Evolutionary conservation across 345 rosid genomes (phyloP).

Genomic region (Salix koriyanagi): DNA sequence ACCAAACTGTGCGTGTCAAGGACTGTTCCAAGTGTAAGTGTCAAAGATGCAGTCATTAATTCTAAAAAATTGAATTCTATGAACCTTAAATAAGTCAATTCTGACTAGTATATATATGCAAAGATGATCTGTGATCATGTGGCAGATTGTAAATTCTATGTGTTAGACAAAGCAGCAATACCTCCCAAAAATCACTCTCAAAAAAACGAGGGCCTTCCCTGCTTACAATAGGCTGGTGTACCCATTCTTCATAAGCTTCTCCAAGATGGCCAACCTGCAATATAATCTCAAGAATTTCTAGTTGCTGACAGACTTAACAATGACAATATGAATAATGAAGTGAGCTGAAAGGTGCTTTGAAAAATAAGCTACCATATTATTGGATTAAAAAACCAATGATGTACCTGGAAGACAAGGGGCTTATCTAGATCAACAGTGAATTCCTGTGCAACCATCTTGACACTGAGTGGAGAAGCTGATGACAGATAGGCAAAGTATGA

Average conservation of each 20-base stretch:
- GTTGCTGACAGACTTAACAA: neutral
- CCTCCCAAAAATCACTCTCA: slow-evolving; percentile 88
- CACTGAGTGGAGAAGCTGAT: slow-evolving; percentile 19
- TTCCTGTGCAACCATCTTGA: slow-evolving; percentile 73
- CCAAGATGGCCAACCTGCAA: slow-evolving; percentile 96
- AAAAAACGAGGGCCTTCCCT: slow-evolving; percentile 95
- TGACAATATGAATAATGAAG: neutral
- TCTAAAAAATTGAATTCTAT: neutral
- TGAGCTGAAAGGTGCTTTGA: neutral
- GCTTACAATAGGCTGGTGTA: slow-evolving; percentile 90
- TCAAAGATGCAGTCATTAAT: slow-evolving; percentile 2
- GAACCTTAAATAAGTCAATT: neutral
- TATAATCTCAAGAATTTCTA: slow-evolving; percentile 9
- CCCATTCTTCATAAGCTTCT: slow-evolving; percentile 92
- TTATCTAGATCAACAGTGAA: slow-evolving; percentile 79
- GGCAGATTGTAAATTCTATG: neutral
- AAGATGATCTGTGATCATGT: neutral
- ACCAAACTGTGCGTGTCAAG: slow-evolving; percentile 91
- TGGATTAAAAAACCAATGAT: neutral
- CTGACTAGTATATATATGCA: neutral
- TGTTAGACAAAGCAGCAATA: slow-evolving; percentile 16
- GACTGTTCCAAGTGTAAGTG: slow-evolving; percentile 42
- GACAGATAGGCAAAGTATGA: neutral
- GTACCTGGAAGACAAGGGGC: slow-evolving; percentile 92
- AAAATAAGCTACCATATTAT: neutral